These are phyloP conservation scores for Lentithecium fluviatile DNA, from an alignment of 495 filamentous ascomycete species.

Conservation along the genomic window DNA sequence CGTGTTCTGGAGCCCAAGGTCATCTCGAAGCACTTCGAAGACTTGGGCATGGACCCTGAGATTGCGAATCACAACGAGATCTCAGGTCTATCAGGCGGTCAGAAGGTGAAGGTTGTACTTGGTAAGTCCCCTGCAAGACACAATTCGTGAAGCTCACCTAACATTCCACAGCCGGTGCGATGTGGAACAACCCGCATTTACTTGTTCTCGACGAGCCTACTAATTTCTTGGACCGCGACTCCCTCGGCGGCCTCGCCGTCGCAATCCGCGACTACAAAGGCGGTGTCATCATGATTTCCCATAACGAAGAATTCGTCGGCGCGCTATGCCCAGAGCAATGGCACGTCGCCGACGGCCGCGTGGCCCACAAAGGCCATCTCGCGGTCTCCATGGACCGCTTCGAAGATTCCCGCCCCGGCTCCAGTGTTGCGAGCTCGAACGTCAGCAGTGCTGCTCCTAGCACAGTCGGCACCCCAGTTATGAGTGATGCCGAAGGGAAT, in stretches of 20 bases:
- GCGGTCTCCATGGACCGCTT: constrained; percentile 77
- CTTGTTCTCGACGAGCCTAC: constrained; percentile 98
- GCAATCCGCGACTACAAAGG: constrained; percentile 97
- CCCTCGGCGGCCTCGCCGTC: constrained; percentile 88
- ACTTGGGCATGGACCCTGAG: constrained; percentile 91
- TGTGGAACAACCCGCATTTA: constrained; percentile 99
- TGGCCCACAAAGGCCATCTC: constrained; percentile 76
- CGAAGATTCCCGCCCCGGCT: constrained; percentile 71
- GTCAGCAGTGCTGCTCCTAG: constrained; percentile 56
- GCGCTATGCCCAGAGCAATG: constrained; percentile 93
- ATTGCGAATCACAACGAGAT: constrained; percentile 99
- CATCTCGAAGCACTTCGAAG: constrained; percentile 97
- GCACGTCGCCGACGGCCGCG: constrained; percentile 83
- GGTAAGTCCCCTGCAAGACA: constrained; percentile 46
- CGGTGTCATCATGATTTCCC: constrained; percentile 97
- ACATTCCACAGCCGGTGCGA: constrained; percentile 42
- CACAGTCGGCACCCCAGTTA: constrained; percentile 68
- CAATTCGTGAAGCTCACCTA: constrained; percentile 52
- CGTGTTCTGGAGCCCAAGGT: constrained; percentile 86
- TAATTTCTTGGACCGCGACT: constrained; percentile 98
- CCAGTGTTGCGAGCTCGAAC: constrained; percentile 50
- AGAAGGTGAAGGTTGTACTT: constrained; percentile 98
- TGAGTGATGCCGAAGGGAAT: constrained; percentile 76
- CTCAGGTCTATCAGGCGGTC: constrained; percentile 93
- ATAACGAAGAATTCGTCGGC: constrained; percentile 98